A percentile compares a stretch with the other conserved stretches of the same genome.
Evolutionary conservation across 2,329 filamentous ascomycete genomes (phyloP).

Genomic region (Pyricularia pennisetigena): DNA sequence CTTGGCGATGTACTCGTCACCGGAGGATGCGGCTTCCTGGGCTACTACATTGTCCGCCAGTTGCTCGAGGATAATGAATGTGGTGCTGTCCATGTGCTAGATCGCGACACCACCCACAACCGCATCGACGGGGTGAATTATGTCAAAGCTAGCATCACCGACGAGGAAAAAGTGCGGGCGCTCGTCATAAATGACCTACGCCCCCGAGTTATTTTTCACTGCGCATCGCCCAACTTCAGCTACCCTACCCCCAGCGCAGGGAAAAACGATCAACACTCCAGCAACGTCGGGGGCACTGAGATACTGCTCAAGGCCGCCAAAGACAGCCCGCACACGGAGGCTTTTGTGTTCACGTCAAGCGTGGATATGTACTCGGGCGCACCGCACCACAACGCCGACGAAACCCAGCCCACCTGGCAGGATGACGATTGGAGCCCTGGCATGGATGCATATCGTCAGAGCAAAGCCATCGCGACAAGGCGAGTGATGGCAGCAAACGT

Average conservation of each 20-base stretch:
- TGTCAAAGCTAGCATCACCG: slow-evolving; percentile 15
- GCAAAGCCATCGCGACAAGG: slow-evolving; percentile 21
- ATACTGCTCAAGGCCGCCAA: slow-evolving; percentile 15
- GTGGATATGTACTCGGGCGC: slow-evolving; percentile 16
- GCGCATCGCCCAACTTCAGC: slow-evolving; percentile 18
- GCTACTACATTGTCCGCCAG: slow-evolving; percentile 19
- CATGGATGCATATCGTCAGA: slow-evolving; percentile 13
- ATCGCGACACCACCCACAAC: slow-evolving; percentile 16
- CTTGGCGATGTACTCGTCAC: slow-evolving; percentile 15
- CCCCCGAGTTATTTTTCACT: slow-evolving; percentile 22
- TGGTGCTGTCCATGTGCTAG: slow-evolving; percentile 17
- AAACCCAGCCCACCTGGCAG: slow-evolving; percentile 15
- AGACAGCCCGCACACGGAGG: slow-evolving; percentile 4
- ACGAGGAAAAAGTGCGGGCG: slow-evolving; percentile 8
- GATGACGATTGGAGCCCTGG: slow-evolving; percentile 8
- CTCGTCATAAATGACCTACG: slow-evolving; percentile 13
- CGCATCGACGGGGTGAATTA: slow-evolving; percentile 15
- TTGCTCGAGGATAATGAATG: slow-evolving; percentile 14
- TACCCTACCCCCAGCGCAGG: slow-evolving; percentile 10
- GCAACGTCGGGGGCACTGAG: slow-evolving; percentile 22
- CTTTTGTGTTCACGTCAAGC: slow-evolving; percentile 6
- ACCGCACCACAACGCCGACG: slow-evolving; percentile 14
- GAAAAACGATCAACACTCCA: slow-evolving; percentile 11
- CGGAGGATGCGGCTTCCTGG: slow-evolving; percentile 24
- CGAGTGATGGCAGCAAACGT: slow-evolving; percentile 19